Base-by-base conservation (phyloP, 2,329 filamentous ascomycete genomes). In the Arthrobotrys conoides region DNA sequence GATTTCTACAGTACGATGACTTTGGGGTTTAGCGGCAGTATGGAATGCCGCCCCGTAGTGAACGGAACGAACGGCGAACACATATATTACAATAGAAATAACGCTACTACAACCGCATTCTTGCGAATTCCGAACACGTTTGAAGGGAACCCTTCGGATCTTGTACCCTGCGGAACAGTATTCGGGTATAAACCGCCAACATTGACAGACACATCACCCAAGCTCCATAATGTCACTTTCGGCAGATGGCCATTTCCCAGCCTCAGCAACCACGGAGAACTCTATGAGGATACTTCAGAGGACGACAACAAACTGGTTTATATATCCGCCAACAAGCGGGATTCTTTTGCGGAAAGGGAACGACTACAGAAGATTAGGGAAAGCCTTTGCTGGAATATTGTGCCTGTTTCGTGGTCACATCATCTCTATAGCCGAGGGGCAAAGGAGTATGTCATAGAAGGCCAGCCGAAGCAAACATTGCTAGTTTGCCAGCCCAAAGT, bases 211-310 rank as follows among this genome's bases (percentile, higher is more conserved):
- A 38, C 4, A 1, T 72, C 69, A 1, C 69, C 69, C 8, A 6
- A 65, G 0, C 6, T 0, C 10, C 18, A 72, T 30, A 72, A 57
- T 12, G 18, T 20, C 4, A 72, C 0, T 16, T 46, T 72, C 12
- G 69, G 69, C 1, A 72, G 69, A 24, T 72, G 69, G 69, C 69
- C 49, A 5, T 66, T 59, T n/a, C 70, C 70, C 8, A 61, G 10
- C 14, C 6, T 67, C 8, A 6, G 49, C 12, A 73, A 73, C 6
- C 0, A 0, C 1, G 59, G 5, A 1, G 70, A 73, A 22, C 51
- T 73, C 3, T 73, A 16, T 12, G 49, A 51, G 5, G 49, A 73
- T 18, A 61, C 66, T 22, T 27, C 70, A 27, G 24, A 59, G 16
- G 30, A 48, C 3, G 55, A 71, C 12, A 41, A 24, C 12, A 46